Percentiles rank a stretch among this genome's conserved stretches.
These are phyloP conservation scores for Scedosporium apiospermum DNA, from an alignment of 2,329 filamentous ascomycete species.

Conservation along the genomic window DNA sequence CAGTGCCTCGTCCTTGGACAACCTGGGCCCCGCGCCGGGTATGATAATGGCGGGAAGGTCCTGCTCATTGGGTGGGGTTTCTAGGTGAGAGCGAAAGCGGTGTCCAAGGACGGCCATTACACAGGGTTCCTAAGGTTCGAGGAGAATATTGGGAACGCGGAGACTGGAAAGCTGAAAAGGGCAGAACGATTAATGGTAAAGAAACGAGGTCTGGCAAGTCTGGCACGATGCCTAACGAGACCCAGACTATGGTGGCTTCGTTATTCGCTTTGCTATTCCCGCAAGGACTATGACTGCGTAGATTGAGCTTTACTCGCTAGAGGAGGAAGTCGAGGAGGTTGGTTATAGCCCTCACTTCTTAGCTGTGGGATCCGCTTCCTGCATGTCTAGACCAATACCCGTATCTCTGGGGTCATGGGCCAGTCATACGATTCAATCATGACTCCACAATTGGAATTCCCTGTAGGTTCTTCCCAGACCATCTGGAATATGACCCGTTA, in stretches of 20 bases:
- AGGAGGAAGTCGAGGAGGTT: background rate
- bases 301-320: constrained; percentile 19
- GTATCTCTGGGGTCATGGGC: no score
- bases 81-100: constrained; percentile 14
- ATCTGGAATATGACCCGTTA: no score
- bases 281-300: constrained; percentile 34
- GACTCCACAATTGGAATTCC: no score
- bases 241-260: constrained; percentile 42
- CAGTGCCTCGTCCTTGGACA: constrained; percentile 22
- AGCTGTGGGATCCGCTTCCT: no score
- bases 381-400: no score
- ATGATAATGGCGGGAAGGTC: constrained; percentile 18
- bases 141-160: constrained; percentile 18
- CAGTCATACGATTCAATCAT: no score
- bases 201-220: constrained; percentile 24
- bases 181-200: constrained; percentile 20
- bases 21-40: constrained; percentile 16
- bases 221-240: constrained; percentile 24
- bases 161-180: constrained; percentile 15
- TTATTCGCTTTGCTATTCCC: constrained; percentile 37
- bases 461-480: no score
- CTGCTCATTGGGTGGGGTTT: constrained; percentile 14
- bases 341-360: no score
- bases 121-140: constrained; percentile 16
- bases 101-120: constrained; percentile 12